These are phyloP conservation scores for Heliocybe sulcata DNA, from an alignment of 1,284 basidiomycete genomes.

Conservation along the genomic window DNA sequence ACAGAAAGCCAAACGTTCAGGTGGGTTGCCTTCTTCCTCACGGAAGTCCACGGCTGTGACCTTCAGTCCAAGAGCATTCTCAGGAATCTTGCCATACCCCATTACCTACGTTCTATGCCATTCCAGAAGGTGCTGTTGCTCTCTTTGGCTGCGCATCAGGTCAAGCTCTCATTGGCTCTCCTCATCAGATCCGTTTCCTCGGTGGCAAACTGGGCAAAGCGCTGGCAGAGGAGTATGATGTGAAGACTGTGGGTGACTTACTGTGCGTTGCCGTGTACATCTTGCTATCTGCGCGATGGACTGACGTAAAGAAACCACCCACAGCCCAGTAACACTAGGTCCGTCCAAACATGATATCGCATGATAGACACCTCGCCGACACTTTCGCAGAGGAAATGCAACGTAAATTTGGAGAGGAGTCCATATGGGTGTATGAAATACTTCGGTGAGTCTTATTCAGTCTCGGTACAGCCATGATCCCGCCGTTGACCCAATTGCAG, in stretches of 20 bases:
- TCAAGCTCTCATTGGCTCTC: background rate
- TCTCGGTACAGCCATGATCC: background rate
- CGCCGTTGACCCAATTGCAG: conserved; percentile 28
- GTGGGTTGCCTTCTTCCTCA: conserved; percentile 26
- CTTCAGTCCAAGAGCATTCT: conserved; percentile 61
- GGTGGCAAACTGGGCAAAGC: conserved; percentile 93
- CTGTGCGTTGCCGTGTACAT: conserved; percentile 40
- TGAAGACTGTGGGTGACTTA: conserved; percentile 83
- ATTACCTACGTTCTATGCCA: conserved; percentile 72
- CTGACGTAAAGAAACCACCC: conserved; percentile 3
- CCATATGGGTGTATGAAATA: conserved; percentile 89
- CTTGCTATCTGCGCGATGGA: background rate
- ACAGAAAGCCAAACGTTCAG: conserved; percentile 85
- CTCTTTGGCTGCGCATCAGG: background rate
- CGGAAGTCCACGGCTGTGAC: background rate
- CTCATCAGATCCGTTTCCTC: conserved; percentile 78
- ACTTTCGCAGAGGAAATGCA: conserved; percentile 65
- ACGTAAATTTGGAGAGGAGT: conserved; percentile 75
- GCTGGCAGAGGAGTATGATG: conserved; percentile 83
- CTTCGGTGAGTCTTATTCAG: conserved; percentile 39
- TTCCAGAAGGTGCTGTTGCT: conserved; percentile 74
- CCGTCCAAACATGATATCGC: conserved; percentile 5
- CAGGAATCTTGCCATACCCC: conserved; percentile 75
- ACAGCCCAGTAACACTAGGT: conserved; percentile 43
- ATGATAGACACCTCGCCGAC: conserved; percentile 4